Percentiles rank a stretch among this genome's conserved stretches.
phyloP scores from a whole-genome alignment of 257 asterid species.

The Plantago major region DNA sequence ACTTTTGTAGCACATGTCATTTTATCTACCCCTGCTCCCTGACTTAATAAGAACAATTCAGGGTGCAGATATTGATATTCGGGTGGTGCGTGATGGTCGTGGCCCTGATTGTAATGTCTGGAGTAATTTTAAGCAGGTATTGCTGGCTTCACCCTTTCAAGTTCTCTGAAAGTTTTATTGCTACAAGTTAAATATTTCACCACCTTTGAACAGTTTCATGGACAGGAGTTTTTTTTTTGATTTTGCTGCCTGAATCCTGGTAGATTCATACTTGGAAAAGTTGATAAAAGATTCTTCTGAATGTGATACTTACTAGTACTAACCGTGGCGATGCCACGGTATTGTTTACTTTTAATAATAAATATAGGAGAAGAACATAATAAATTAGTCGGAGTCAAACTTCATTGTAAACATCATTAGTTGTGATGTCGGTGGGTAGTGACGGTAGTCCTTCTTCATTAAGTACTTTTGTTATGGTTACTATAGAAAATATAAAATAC shows the following conservation, averaged over 20 bases:
- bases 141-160: constrained; percentile 1
- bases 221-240: background rate
- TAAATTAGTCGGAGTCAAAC: no score
- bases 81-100: constrained; percentile 98
- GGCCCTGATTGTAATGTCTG: constrained; percentile 93
- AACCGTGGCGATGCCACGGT: no score
- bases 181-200: constrained; percentile 3
- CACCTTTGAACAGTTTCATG: background rate
- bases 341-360: no score
- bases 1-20: background rate
- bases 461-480: no score
- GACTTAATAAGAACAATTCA: constrained; percentile 48
- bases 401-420: no score
- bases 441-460: no score
- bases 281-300: background rate
- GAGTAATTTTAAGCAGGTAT: constrained; percentile 94
- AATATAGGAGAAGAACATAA: no score
- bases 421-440: no score
- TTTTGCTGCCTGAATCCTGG: background rate
- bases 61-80: constrained; percentile 99
- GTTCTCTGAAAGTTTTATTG: constrained; percentile 11
- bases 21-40: constrained; percentile 17
- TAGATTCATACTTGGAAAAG: constrained; percentile 2
- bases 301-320: constrained; percentile 17
- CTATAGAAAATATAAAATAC: no score